Percentiles rank a stretch among this genome's conserved stretches.
Conservation (phyloP, 1,284 basidiomycete genomes). For the Moesziomyces antarcticus region DNA sequence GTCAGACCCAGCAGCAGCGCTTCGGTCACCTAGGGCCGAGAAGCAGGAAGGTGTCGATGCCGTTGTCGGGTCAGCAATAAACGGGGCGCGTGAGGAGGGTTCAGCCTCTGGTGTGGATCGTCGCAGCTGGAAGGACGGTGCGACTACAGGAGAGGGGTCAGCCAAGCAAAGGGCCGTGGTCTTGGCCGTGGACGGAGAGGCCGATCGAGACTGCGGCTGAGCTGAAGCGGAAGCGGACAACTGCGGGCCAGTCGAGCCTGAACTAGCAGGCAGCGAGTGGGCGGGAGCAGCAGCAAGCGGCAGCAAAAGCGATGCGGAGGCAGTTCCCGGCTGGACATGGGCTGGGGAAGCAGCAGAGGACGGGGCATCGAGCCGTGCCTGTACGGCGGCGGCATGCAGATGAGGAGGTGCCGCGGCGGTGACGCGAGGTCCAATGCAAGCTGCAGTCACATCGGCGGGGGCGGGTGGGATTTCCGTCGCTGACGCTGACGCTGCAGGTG, state of each 20-base stretch:
- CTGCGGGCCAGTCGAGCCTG: too few relatives aligned
- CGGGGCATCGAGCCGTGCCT: background rate
- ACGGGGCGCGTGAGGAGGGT: background rate
- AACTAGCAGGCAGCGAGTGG: too few relatives aligned
- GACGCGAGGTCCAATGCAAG: background rate
- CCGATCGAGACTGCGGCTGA: background rate
- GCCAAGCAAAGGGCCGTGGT: background rate
- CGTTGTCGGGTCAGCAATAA: constrained; percentile 15
- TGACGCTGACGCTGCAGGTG: constrained; percentile 17
- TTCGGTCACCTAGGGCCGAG: constrained; percentile 11
- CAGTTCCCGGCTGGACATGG: background rate
- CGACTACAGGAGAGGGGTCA: background rate
- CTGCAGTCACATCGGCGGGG: background rate
- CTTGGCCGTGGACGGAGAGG: background rate
- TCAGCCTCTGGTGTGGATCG: background rate
- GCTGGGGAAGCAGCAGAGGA: background rate
- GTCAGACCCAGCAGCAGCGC: background rate
- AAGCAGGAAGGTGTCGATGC: constrained; percentile 13
- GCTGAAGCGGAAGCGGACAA: background rate
- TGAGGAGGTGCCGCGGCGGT: background rate
- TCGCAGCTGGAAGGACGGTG: background rate
- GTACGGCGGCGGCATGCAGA: background rate
- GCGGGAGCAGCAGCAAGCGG: constrained; percentile 1
- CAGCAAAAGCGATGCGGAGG: constrained; percentile 1
- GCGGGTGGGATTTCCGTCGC: background rate